Evolutionary conservation across 2,329 filamentous ascomycete genomes (phyloP), one percentile per base, ranked within the genome.

Genomic region (Fusarium beomiforme): DNA sequence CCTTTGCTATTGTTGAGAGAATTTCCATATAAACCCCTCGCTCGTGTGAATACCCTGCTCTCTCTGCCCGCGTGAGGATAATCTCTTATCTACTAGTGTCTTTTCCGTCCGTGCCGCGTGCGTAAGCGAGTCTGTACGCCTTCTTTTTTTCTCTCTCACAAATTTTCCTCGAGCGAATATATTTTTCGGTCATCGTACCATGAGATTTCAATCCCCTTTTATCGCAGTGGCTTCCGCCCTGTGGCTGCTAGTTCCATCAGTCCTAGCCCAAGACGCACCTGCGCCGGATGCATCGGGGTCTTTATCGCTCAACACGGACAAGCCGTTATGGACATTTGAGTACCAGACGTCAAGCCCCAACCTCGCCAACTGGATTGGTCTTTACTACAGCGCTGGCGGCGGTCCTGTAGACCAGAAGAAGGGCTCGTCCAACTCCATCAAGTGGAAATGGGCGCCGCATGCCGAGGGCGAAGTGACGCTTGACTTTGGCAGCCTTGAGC

Each of bases 341-440:
- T 84, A 83, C 69, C 72, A 75, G 8, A 82, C 80, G 0, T 39
- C 70, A 1, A 44, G 70, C 6, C 64, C 79, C 7, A 65, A 77
- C 51, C 34, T 62, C 5, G 75, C 64, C 19, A 83, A 83, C 67
- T 84, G 82, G 82, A 71, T 83, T 24, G 82, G 79, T 33, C 50
- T 83, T 6, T 83, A 80, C 66, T 62, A 74, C 39, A 67, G 75
- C 14, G 75, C 73, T 3, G 78, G 76, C n/a, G 81, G 81, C 26
- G 80, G 77, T 3, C 81, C 82, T 2, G 75, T 78, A 4, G 72
- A 82, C 21, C 74, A 79, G 31, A 63, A 74, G 42, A 76, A 74
- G 19, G 73, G 74, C n/a, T 69, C 67, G 1, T 64, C 70, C 0
- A 70, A 70, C 29, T 79, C 82, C 1, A 59, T 82, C 14, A 63